These are phyloP conservation scores for Cyclotella sp. DNA, from an alignment of 108 stramenopile genomes.

Conservation along the genomic window DNA sequence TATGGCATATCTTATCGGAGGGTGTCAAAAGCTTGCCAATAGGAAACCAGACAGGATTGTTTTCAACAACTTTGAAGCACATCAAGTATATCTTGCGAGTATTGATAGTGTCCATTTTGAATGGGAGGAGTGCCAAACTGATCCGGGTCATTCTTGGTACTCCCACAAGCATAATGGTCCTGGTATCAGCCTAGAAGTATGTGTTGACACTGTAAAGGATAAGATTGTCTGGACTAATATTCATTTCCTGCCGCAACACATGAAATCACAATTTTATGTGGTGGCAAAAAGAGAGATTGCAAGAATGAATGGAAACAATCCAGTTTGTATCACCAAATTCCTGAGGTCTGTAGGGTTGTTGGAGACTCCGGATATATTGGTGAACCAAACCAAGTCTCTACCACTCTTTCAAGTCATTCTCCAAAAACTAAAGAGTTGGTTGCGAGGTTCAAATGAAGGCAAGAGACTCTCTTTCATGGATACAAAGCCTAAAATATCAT, in stretches of 20 bases:
- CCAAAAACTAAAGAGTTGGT: constrained; percentile 8
- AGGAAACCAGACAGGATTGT: background rate
- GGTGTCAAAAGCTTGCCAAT: background rate
- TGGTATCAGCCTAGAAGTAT: constrained; percentile 49
- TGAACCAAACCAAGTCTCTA: constrained; percentile 9
- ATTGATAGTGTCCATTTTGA: constrained; percentile 14
- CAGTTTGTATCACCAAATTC: constrained; percentile 1
- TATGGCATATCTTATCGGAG: background rate
- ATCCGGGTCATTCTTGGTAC: constrained; percentile 24
- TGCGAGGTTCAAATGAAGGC: constrained; percentile 31
- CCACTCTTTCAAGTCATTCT: background rate
- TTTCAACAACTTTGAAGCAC: background rate
- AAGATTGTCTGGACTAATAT: constrained; percentile 52
- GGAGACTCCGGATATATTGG: constrained; percentile 20
- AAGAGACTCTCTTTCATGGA: constrained; percentile 47
- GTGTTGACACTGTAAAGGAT: constrained; percentile 20
- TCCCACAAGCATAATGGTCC: too few species aligned
- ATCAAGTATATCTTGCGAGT: constrained; percentile 1
- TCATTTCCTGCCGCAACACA: constrained; percentile 48
- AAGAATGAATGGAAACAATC: background rate
- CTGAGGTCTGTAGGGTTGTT: background rate
- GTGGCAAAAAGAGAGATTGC: constrained; percentile 12
- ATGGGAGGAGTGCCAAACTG: constrained; percentile 4
- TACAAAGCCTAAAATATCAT: constrained; percentile 40
- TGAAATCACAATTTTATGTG: too few species aligned